Conservation (phyloP, 2,329 filamentous ascomycete species). For the Arthrobotrys pseudoclavata region DNA sequence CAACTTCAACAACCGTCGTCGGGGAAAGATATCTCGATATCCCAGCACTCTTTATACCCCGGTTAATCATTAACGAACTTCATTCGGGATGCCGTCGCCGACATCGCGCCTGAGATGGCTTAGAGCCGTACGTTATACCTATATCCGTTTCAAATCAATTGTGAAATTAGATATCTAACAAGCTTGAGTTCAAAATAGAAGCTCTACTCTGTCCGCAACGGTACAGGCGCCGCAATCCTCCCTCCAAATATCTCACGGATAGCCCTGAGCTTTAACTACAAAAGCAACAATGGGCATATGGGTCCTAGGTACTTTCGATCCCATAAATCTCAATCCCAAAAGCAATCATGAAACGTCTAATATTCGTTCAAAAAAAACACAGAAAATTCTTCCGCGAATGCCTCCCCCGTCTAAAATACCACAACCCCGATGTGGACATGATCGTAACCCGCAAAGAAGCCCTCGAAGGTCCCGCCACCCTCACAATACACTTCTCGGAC, state of each 20-base stretch:
- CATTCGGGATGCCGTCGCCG: conserved; percentile 60
- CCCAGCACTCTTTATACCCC: background rate
- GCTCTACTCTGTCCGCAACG: conserved; percentile 77
- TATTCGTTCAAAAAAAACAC: background rate
- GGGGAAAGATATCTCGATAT: conserved; percentile 24
- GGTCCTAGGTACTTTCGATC: conserved; percentile 74
- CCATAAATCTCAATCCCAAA: background rate
- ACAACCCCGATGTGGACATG: conserved; percentile 72
- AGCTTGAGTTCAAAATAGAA: conserved; percentile 70
- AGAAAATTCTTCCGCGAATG: conserved; percentile 88
- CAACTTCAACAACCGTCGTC: conserved; percentile 16
- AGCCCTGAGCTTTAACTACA: conserved; percentile 78
- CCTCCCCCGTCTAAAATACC: conserved; percentile 89
- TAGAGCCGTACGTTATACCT: conserved; percentile 58
- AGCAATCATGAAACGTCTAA: background rate
- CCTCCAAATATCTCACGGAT: conserved; percentile 81
- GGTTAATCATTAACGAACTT: conserved; percentile 1
- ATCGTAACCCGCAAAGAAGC: conserved; percentile 29
- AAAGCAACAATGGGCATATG: conserved; percentile 76
- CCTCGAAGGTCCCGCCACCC: conserved; percentile 38
- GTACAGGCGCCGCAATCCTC: conserved; percentile 84
- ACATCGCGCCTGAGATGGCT: conserved; percentile 61
- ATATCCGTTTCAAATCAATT: background rate
- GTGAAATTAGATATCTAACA: background rate
- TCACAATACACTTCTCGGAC: conserved; percentile 53